Conservation (phyloP, 352 stramenopile species). For the Pythium folliculosum region DNA sequence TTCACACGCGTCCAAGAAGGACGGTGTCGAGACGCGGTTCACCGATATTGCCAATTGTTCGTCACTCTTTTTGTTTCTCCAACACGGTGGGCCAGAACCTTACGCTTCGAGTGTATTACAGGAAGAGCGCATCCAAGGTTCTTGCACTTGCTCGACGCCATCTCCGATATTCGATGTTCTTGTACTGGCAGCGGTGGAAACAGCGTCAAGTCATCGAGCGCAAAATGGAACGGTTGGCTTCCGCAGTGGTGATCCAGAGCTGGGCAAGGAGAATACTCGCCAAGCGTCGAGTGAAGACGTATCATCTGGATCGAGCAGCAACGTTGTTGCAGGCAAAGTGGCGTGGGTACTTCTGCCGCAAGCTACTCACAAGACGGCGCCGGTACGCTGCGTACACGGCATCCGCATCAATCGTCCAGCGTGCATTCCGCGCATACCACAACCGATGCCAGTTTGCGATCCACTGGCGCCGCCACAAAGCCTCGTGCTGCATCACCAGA, state of each 20-base stretch:
- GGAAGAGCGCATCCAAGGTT: slow-evolving; percentile 49
- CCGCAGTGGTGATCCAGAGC: slow-evolving; percentile 54
- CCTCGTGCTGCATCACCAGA: slow-evolving; percentile 42
- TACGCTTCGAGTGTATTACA: slow-evolving; percentile 12
- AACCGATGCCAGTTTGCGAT: slow-evolving; percentile 37
- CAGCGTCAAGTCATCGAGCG: slow-evolving; percentile 23
- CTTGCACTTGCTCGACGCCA: slow-evolving; percentile 37
- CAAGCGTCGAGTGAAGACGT: slow-evolving; percentile 25
- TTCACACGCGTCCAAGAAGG: slow-evolving; percentile 17
- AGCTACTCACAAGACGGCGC: slow-evolving; percentile 36
- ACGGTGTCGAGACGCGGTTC: slow-evolving; percentile 32
- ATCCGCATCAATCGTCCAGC: slow-evolving; percentile 41
- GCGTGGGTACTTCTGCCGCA: slow-evolving; percentile 54
- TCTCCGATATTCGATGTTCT: slow-evolving; percentile 30
- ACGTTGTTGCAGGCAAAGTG: slow-evolving; percentile 46
- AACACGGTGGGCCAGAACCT: too few species aligned
- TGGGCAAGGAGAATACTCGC: slow-evolving; percentile 40
- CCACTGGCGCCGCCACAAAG: slow-evolving; percentile 35
- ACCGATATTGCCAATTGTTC: slow-evolving; percentile 55
- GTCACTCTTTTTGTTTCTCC: too few species aligned
- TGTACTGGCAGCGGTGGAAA: slow-evolving; percentile 42
- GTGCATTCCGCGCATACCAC: slow-evolving; percentile 38
- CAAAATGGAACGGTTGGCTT: slow-evolving; percentile 45
- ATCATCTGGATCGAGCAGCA: slow-evolving; percentile 34
- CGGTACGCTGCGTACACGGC: slow-evolving; percentile 41